These are phyloP conservation scores for Fusarium protoensiforme DNA, from an alignment of 2,329 filamentous ascomycete species.

Conservation along the genomic window DNA sequence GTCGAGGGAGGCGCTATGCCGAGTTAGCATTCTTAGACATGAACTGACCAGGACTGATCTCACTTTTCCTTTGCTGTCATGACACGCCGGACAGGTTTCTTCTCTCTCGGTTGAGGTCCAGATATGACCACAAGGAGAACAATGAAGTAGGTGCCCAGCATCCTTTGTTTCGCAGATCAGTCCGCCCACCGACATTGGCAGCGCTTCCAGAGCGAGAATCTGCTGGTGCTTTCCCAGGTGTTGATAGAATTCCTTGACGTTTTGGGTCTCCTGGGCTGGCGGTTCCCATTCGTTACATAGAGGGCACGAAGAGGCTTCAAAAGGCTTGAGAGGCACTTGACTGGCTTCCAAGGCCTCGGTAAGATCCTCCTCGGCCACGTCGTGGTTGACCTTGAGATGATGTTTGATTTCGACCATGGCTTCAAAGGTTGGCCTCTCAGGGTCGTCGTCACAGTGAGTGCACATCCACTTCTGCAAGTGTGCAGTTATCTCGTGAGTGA, in stretches of 20 bases:
- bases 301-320: neutral
- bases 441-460: neutral
- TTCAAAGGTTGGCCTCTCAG: neutral
- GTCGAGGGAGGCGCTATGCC: neutral
- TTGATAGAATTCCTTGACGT: neutral
- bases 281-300: neutral
- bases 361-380: neutral
- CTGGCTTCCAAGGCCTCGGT: neutral
- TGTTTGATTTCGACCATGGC: neutral
- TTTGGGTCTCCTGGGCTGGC: neutral
- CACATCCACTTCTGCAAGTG: neutral
- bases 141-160: neutral
- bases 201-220: neutral
- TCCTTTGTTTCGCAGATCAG: neutral
- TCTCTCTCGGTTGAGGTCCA: neutral
- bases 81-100: neutral
- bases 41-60: fast-evolving
- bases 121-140: neutral
- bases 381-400: neutral
- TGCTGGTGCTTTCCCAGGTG: neutral
- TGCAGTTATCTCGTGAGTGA: neutral
- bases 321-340: neutral
- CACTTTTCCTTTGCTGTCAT: neutral
- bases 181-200: neutral
- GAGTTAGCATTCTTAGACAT: neutral